Evolutionary conservation across 1,139 yeast species (phyloP).

Genomic region (Schwanniomyces etchellsii): DNA sequence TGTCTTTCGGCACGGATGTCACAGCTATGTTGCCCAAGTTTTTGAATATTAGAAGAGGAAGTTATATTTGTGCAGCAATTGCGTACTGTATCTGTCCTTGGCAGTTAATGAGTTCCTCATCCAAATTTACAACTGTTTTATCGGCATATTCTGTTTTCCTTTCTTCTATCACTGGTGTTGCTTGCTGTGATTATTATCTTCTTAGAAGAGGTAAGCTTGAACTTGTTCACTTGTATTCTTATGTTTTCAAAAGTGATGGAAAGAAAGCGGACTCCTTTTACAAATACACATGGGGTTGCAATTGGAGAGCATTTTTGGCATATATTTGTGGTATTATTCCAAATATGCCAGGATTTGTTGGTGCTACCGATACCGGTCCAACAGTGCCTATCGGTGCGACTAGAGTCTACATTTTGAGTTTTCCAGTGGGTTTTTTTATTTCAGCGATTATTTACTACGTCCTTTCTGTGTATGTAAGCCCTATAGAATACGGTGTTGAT

Average conservation of each 20-base stretch:
- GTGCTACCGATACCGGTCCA: constrained; percentile 52
- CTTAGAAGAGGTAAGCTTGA: constrained; percentile 69
- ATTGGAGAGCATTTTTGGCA: constrained; percentile 77
- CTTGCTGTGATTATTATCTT: constrained; percentile 69
- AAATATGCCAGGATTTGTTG: constrained; percentile 84
- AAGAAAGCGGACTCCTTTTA: constrained; percentile 33
- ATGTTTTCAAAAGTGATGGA: constrained; percentile 26
- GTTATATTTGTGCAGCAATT: constrained; percentile 71
- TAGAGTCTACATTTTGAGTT: constrained; percentile 64
- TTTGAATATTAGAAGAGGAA: constrained; percentile 77
- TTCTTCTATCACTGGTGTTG: constrained; percentile 82
- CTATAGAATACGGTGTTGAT: constrained; percentile 29
- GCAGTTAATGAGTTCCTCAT: constrained; percentile 71
- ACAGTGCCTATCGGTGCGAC: constrained; percentile 77
- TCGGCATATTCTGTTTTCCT: constrained; percentile 85
- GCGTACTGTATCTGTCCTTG: constrained; percentile 85
- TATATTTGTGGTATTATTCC: constrained; percentile 73
- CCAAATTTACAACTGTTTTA: constrained; percentile 76
- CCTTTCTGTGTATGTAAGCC: constrained; percentile 44
- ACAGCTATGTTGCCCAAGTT: constrained; percentile 77
- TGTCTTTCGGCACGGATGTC: constrained; percentile 88
- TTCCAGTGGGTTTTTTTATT: constrained; percentile 65
- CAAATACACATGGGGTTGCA: constrained; percentile 61
- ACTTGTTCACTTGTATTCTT: constrained; percentile 57
- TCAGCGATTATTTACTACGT: constrained; percentile 48